Evolutionary conservation across 345 rosid species (phyloP).

Genomic region (Syzygium jambos): DNA sequence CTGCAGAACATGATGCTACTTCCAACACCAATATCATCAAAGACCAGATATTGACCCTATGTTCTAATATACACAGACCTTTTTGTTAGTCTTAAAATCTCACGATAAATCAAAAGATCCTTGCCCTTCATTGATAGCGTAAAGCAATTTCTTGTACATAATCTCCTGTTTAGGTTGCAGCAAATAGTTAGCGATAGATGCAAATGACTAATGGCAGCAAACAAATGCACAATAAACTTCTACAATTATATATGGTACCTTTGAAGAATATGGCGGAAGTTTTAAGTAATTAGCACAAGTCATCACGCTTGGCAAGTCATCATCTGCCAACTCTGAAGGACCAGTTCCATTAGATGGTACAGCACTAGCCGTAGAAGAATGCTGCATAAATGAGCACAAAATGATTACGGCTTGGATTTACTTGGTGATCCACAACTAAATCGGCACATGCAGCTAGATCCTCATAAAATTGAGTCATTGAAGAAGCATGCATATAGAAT

Average conservation of each 20-base stretch:
- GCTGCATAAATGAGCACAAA: constrained; percentile 36
- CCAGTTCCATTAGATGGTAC: constrained; percentile 63
- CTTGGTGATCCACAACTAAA: not conserved
- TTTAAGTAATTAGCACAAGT: constrained; percentile 99
- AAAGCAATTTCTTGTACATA: constrained; percentile 83
- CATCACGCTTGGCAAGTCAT: constrained; percentile 97
- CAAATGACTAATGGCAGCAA: not conserved
- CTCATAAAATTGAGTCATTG: not conserved
- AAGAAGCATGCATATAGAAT: not conserved
- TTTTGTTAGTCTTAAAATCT: constrained; percentile 18
- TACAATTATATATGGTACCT: constrained; percentile 35
- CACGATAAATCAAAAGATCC: constrained; percentile 96
- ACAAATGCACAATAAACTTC: not conserved
- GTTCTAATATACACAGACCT: constrained; percentile 16
- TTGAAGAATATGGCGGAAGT: constrained; percentile 96
- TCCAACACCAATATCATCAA: constrained; percentile 15
- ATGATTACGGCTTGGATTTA: not conserved
- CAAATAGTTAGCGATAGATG: not conserved
- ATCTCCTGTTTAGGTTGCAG: constrained; percentile 56
- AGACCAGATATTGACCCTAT: constrained; percentile 2
- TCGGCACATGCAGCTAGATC: not conserved
- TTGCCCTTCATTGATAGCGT: constrained; percentile 95
- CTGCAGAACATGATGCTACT: constrained; percentile 14
- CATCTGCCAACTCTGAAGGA: constrained; percentile 78
- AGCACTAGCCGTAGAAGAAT: constrained; percentile 58